phyloP scores from a whole-genome alignment of 2,329 filamentous ascomycete species.

The Aspergillus transmontanensis region DNA sequence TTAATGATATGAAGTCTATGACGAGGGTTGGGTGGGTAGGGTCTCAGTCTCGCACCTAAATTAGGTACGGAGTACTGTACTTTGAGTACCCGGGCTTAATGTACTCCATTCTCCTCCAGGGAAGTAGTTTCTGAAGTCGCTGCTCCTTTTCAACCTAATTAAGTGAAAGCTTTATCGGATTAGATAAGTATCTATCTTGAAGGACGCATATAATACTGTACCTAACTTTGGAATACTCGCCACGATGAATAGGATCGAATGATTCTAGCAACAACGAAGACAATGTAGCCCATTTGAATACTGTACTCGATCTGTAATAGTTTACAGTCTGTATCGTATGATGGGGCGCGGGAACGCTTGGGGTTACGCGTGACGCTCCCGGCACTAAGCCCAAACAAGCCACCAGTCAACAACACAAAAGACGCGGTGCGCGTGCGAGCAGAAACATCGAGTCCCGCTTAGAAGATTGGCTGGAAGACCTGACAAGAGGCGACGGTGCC shows the following conservation, averaged over 20 bases:
- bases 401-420: conserved; percentile 35
- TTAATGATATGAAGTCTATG: conserved; percentile 5
- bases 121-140: neutral
- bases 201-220: neutral
- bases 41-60: neutral
- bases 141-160: neutral
- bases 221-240: neutral
- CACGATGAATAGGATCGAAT: neutral
- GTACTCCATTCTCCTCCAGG: neutral
- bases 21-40: conserved; percentile 1
- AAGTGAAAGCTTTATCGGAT: neutral
- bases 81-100: neutral
- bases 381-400: conserved; percentile 28
- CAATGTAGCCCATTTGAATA: neutral
- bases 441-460: conserved; percentile 24
- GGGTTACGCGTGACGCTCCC: conserved; percentile 29
- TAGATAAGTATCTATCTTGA: neutral
- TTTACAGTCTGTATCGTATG: conserved; percentile 17
- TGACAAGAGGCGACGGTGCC: conserved; percentile 11
- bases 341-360: conserved; percentile 13
- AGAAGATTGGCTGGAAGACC: conserved; percentile 16
- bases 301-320: neutral
- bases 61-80: neutral
- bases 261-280: neutral
- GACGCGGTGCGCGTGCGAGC: conserved; percentile 29